Base-by-base conservation (phyloP, 106 monocot genomes). In the Allium fistulosum region DNA sequence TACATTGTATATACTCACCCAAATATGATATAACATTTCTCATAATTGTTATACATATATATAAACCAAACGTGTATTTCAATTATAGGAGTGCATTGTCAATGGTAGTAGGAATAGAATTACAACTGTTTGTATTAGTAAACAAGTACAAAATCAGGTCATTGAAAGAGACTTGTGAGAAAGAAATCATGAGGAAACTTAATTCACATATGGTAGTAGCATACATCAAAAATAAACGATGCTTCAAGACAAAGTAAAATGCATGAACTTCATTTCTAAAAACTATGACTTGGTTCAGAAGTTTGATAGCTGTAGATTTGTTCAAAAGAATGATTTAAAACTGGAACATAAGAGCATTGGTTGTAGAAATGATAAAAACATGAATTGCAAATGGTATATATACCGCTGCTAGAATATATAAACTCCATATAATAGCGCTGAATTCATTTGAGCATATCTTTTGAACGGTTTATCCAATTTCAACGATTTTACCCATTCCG, bases 241-340 rank as follows among this genome's bases (percentile, higher is more conserved):
- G 80, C 91, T 16, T 77, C 92, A 48, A 15, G 74, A 62, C 85
- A 72, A 53, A 67, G 75, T 72, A 48, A 66, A 79, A 6, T 91
- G 91, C 73, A 63, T 91, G 80, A 71, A 70, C 61, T 48, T 88
- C 53, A 62, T 83, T 55, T 76, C 76, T 17, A 64, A 68, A 59
- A 75, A 88, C 28, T 90, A 81, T 68, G 16, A 53, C 37, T 53
- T 71, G n/a, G 85, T 91, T 13, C 78, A 78, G 75, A 48, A 62
- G 75, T 84, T 88, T 1, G 94, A 95, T 57, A 90, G 75, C 7
- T 95, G 85, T 77, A 67, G 83, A 27, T 83, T 83, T 68, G 64
- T 76, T 10, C 87, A 80, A 68, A 72, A 49, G 56, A 74, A 90
- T 22, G 90, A 95, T 46, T 80, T 81, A 0, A 59, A 59, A 63